These are phyloP conservation scores for Sporothrix dimorphospora DNA, from an alignment of 2,329 filamentous ascomycete species.

Conservation along the genomic window DNA sequence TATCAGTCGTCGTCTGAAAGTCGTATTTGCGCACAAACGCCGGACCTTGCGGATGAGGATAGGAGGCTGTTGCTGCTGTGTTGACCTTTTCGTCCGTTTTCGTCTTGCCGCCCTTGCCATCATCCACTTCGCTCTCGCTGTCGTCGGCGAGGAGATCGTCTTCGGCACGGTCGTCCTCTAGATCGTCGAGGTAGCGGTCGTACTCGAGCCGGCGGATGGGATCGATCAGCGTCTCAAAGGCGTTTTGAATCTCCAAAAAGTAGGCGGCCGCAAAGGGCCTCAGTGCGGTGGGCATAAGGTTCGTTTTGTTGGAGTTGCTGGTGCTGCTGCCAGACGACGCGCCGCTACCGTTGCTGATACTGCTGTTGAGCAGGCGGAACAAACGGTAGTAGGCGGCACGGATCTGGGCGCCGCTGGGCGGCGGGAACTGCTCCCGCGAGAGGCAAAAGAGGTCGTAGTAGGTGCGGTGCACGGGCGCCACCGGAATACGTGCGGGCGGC, in stretches of 20 bases:
- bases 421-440: slow-evolving; percentile 39
- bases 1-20: slow-evolving; percentile 42
- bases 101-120: slow-evolving; percentile 34
- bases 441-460: slow-evolving; percentile 53
- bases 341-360: slow-evolving; percentile 35
- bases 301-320: slow-evolving; percentile 2
- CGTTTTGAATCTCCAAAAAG: slow-evolving; percentile 47
- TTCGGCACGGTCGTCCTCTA: slow-evolving; percentile 36
- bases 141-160: slow-evolving; percentile 33
- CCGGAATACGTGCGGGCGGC: background rate
- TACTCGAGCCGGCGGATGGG: slow-evolving; percentile 48
- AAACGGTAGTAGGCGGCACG: slow-evolving; percentile 51
- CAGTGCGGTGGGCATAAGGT: slow-evolving; percentile 45
- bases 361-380: slow-evolving; percentile 50
- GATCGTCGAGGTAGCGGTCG: slow-evolving; percentile 39
- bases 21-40: slow-evolving; percentile 34
- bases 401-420: slow-evolving; percentile 44
- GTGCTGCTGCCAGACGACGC: background rate
- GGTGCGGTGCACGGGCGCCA: slow-evolving; percentile 37
- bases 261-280: slow-evolving; percentile 47
- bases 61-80: background rate
- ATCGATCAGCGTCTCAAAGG: slow-evolving; percentile 54
- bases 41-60: slow-evolving; percentile 4
- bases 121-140: slow-evolving; percentile 29
- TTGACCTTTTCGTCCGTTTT: background rate